Evolutionary conservation across 1,284 basidiomycete genomes (phyloP).

Genomic region (Rhodotorula sp.): DNA sequence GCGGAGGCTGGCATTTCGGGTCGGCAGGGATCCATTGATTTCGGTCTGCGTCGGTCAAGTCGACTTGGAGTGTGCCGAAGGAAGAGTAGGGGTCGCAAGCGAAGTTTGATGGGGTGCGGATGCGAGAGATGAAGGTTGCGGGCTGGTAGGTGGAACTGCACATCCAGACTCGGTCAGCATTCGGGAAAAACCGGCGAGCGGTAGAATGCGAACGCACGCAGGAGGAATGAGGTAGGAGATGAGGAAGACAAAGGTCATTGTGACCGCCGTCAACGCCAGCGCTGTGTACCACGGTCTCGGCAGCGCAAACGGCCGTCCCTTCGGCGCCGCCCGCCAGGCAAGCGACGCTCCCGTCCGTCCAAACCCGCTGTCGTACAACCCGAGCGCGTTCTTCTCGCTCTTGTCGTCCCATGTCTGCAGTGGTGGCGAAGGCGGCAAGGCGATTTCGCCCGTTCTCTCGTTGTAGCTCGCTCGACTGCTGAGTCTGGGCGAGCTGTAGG

Average conservation of each 20-base stretch:
- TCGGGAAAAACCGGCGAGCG: neutral
- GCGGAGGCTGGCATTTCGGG: slow-evolving; percentile 25
- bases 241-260: slow-evolving; percentile 21
- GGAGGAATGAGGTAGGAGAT: slow-evolving; percentile 31
- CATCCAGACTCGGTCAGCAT: neutral
- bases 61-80: slow-evolving; percentile 39
- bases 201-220: slow-evolving; percentile 21
- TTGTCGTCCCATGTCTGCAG: slow-evolving; percentile 34
- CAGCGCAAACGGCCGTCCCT: slow-evolving; percentile 17
- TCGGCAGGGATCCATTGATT: slow-evolving; percentile 43
- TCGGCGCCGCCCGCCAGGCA: slow-evolving; percentile 17
- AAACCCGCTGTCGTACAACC: slow-evolving; percentile 13
- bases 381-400: slow-evolving; percentile 24
- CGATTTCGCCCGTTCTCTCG: slow-evolving; percentile 33
- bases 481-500: slow-evolving; percentile 14
- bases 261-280: slow-evolving; percentile 15
- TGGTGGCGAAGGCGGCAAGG: slow-evolving; percentile 33
- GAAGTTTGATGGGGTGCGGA: slow-evolving; percentile 6
- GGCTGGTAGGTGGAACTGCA: slow-evolving; percentile 20
- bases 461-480: slow-evolving; percentile 25
- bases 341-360: neutral
- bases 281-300: slow-evolving; percentile 33
- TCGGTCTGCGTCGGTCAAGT: slow-evolving; percentile 40
- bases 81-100: slow-evolving; percentile 42
- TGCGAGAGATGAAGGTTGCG: slow-evolving; percentile 12